These are phyloP conservation scores for Symbiotaphrina buchneri DNA, from an alignment of 495 filamentous ascomycete genomes.

Conservation along the genomic window DNA sequence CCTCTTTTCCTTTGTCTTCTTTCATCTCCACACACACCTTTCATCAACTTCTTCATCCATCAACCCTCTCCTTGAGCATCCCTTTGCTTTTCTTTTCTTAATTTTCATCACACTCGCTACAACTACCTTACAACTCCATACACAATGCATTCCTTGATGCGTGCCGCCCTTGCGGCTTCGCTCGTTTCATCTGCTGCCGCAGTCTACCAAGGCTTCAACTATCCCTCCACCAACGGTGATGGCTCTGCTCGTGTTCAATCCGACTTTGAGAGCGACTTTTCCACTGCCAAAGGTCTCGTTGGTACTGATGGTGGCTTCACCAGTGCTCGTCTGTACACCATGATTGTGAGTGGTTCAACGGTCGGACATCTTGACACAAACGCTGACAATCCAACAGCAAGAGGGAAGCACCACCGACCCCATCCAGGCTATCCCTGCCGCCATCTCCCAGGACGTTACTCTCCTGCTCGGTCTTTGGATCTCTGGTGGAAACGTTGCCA, in stretches of 20 bases:
- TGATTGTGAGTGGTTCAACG: slow-evolving; percentile 15
- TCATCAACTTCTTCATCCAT: too few species aligned
- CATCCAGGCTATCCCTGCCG: slow-evolving; percentile 53
- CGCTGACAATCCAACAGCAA: slow-evolving; percentile 14
- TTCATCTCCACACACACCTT: too few species aligned
- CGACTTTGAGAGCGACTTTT: slow-evolving; percentile 52
- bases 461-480: slow-evolving; percentile 64
- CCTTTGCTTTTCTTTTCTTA: too few species aligned
- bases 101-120: too few species aligned
- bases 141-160: too few species aligned
- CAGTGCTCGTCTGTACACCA: slow-evolving; percentile 44
- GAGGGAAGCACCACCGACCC: slow-evolving; percentile 28
- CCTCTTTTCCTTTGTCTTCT: too few species aligned
- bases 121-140: too few species aligned
- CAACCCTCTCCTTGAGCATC: too few species aligned
- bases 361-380: slow-evolving; percentile 3
- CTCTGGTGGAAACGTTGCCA: slow-evolving; percentile 37
- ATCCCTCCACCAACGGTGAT: slow-evolving; percentile 40
- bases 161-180: too few species aligned
- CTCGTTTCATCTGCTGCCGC: too few species aligned
- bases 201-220: slow-evolving; percentile 60
- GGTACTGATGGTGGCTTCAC: slow-evolving; percentile 47
- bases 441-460: slow-evolving; percentile 45
- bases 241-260: slow-evolving; percentile 34
- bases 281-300: slow-evolving; percentile 39